Conservation (phyloP, 1,284 basidiomycete genomes). For the Trichosporon inkin region DNA sequence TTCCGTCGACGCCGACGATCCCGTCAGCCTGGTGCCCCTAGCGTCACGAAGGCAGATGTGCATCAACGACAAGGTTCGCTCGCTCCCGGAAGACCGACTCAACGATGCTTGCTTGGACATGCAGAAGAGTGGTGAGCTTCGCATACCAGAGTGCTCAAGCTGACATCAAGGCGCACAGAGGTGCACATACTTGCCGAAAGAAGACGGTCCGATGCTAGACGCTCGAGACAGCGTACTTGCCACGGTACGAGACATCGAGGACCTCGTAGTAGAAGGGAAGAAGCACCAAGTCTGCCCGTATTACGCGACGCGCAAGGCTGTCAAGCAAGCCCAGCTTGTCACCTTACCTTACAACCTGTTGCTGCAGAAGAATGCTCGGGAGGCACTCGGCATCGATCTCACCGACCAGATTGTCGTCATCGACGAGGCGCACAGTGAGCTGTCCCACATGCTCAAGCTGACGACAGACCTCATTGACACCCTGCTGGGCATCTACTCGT, state of each 20-base stretch:
- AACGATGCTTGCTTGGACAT: constrained; percentile 90
- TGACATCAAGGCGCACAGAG: constrained; percentile 56
- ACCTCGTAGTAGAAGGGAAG: constrained; percentile 71
- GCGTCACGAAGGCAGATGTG: constrained; percentile 92
- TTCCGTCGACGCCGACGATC: constrained; percentile 6
- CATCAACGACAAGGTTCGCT: constrained; percentile 68
- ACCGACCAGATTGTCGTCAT: constrained; percentile 81
- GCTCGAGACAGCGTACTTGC: constrained; percentile 84
- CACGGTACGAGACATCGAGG: constrained; percentile 88
- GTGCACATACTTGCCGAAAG: constrained; percentile 73
- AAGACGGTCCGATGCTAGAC: constrained; percentile 71
- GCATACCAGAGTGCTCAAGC: background rate
- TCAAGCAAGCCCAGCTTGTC: constrained; percentile 85
- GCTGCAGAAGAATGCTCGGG: constrained; percentile 75
- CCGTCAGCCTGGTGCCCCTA: constrained; percentile 64
- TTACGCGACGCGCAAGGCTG: constrained; percentile 81
- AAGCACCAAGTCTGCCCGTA: constrained; percentile 77
- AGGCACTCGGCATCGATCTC: constrained; percentile 78
- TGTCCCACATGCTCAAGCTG: background rate
- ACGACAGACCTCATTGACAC: constrained; percentile 75
- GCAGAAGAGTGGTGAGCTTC: constrained; percentile 61
- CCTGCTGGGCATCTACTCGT: constrained; percentile 77
- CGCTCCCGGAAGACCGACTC: constrained; percentile 61
- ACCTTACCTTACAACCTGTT: constrained; percentile 92
- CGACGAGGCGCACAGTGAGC: constrained; percentile 93